Evolutionary conservation across 2,329 filamentous ascomycete genomes (phyloP).

Genomic region (Pseudocercospora fuligena): DNA sequence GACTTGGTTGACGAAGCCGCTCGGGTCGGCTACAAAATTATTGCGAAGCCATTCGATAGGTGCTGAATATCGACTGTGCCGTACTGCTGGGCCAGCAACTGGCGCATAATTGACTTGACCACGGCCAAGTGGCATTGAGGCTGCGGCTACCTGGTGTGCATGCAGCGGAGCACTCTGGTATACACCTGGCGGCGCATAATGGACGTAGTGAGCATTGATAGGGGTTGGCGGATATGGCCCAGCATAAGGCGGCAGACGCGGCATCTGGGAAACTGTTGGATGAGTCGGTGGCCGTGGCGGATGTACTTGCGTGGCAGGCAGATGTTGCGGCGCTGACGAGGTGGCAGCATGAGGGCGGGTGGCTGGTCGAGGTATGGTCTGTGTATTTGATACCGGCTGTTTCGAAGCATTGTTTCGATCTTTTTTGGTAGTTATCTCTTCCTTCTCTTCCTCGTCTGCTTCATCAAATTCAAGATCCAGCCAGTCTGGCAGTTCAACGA

Average conservation of each 20-base stretch:
- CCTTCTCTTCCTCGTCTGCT: not conserved
- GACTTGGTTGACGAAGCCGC: not conserved
- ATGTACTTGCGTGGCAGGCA: not conserved
- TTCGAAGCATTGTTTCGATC: not conserved
- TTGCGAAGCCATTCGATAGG: not conserved
- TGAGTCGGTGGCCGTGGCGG: not conserved
- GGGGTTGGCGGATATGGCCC: not conserved
- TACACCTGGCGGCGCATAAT: not conserved
- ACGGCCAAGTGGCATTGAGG: not conserved
- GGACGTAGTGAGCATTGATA: not conserved
- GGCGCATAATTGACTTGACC: slow-evolving; percentile 2
- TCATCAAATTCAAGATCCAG: not conserved
- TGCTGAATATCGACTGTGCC: not conserved
- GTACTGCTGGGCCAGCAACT: not conserved
- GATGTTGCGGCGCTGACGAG: not conserved
- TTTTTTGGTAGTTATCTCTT: not conserved
- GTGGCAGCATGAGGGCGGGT: not conserved
- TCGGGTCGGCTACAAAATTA: slow-evolving; percentile 5
- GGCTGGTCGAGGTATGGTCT: not conserved
- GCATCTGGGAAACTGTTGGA: not conserved
- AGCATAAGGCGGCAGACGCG: not conserved
- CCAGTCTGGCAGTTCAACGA: slow-evolving; percentile 9
- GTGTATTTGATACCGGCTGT: not conserved
- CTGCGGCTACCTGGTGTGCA: not conserved
- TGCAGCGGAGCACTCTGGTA: not conserved